Conservation (phyloP, 306 rosid species). For the Quercus wislizeni region DNA sequence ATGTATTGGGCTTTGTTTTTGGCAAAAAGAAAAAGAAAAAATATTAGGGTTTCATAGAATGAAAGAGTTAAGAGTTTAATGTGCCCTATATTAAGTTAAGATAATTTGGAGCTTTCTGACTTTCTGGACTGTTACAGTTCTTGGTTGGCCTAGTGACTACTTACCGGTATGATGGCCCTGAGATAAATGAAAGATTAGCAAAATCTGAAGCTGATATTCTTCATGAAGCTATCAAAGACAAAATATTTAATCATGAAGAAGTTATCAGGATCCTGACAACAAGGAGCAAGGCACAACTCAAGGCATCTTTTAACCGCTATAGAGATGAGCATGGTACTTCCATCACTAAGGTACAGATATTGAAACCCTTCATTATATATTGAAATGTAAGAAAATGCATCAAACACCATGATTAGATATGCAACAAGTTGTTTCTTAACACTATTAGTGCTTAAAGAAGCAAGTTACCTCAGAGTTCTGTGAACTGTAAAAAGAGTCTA, state of each 20-base stretch:
- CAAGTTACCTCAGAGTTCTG: too few relatives aligned
- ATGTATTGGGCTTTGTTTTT: too few relatives aligned
- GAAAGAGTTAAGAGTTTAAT: background rate
- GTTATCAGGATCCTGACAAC: conserved; percentile 63
- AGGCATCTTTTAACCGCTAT: conserved; percentile 69
- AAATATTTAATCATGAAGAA: conserved; percentile 54
- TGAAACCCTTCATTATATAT: too few relatives aligned
- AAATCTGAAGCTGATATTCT: conserved; percentile 64
- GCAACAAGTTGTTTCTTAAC: too few relatives aligned
- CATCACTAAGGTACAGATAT: conserved; percentile 51
- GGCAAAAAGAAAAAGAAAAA: background rate
- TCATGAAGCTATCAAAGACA: conserved; percentile 67
- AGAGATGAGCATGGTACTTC: conserved; percentile 63
- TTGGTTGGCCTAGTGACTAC: conserved; percentile 48
- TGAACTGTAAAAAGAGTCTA: too few relatives aligned
- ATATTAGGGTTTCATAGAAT: background rate
- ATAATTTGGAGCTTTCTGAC: background rate
- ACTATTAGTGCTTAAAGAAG: too few relatives aligned
- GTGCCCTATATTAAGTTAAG: too few relatives aligned
- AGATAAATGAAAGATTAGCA: conserved; percentile 43
- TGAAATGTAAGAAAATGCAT: too few relatives aligned
- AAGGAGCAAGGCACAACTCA: conserved; percentile 72
- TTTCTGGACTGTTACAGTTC: conserved; percentile 40
- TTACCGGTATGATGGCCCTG: conserved; percentile 46
- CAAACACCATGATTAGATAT: too few relatives aligned